Conservation (phyloP, 2,329 filamentous ascomycete species). For the Elsinoe arachidis region DNA sequence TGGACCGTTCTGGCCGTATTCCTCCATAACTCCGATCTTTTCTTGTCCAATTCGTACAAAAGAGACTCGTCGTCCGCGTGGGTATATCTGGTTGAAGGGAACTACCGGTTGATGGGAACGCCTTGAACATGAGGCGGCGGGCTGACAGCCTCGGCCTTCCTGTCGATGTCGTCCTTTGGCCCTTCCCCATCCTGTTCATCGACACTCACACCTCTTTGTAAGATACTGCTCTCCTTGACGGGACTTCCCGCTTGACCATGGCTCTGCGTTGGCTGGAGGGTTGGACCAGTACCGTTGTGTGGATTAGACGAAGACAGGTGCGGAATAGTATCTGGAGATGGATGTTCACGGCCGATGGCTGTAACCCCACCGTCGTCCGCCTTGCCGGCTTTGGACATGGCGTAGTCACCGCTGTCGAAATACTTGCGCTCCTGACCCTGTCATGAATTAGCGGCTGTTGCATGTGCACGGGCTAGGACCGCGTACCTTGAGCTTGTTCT, state of each 20-base stretch:
- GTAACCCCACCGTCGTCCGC: constrained; percentile 89
- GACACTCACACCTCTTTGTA: constrained; percentile 72
- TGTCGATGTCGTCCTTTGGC: constrained; percentile 19
- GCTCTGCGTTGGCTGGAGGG: constrained; percentile 35
- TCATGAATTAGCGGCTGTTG: not conserved
- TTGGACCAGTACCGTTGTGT: constrained; percentile 20
- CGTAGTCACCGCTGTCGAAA: constrained; percentile 92
- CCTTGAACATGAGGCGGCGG: constrained; percentile 17
- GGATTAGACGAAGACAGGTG: constrained; percentile 27
- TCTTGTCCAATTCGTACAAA: not conserved
- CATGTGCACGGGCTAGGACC: not conserved
- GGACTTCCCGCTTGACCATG: constrained; percentile 63
- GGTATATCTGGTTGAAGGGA: constrained; percentile 2
- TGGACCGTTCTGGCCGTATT: not conserved
- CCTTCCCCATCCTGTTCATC: constrained; percentile 45
- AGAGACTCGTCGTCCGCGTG: constrained; percentile 3
- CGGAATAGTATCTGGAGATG: constrained; percentile 43
- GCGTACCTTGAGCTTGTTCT: constrained; percentile 84
- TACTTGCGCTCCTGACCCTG: constrained; percentile 78
- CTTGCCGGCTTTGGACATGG: constrained; percentile 92
- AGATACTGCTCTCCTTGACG: constrained; percentile 80
- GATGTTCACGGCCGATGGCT: constrained; percentile 88
- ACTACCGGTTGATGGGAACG: constrained; percentile 16
- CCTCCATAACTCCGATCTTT: not conserved
- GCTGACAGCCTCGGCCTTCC: constrained; percentile 14